These are phyloP conservation scores for Punctularia strigosozonata DNA, from an alignment of 768 basidiomycete genomes.

Conservation along the genomic window DNA sequence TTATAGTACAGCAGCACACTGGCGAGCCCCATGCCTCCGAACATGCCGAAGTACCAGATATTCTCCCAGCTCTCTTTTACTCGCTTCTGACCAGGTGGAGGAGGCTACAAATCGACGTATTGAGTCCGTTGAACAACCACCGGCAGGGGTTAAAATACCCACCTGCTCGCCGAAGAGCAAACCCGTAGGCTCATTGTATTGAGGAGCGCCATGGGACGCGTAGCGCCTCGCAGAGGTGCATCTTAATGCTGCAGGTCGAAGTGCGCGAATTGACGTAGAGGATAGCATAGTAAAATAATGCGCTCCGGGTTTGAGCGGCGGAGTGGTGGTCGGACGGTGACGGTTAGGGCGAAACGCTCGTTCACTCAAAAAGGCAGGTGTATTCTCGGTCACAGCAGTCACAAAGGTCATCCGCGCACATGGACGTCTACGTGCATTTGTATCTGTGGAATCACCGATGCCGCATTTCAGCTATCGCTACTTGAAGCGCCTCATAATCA, in stretches of 20 bases:
- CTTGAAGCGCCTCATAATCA: no score
- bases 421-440: no score
- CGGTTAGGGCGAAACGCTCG: no score
- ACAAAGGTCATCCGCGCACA: no score
- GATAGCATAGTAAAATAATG: no score
- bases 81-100: slow-evolving; percentile 70
- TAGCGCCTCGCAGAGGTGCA: slow-evolving; percentile 31
- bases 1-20: slow-evolving; percentile 79
- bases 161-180: slow-evolving; percentile 88
- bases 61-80: slow-evolving; percentile 87
- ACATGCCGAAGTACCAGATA: slow-evolving; percentile 87
- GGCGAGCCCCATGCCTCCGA: slow-evolving; percentile 71
- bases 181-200: slow-evolving; percentile 83
- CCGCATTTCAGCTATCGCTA: no score
- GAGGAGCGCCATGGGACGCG: slow-evolving; percentile 69
- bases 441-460: no score
- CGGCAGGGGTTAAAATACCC: slow-evolving; percentile 7
- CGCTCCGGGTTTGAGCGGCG: no score
- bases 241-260: slow-evolving; percentile 5
- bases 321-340: no score
- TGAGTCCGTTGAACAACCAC: not conserved
- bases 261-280: slow-evolving; percentile 7
- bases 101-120: slow-evolving; percentile 36
- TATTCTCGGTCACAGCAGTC: no score
- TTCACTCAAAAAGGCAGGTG: no score